Evolutionary conservation across 1,139 yeast species (phyloP), one percentile per base, ranked within the genome.

Genomic region (Blastobotrys apis): DNA sequence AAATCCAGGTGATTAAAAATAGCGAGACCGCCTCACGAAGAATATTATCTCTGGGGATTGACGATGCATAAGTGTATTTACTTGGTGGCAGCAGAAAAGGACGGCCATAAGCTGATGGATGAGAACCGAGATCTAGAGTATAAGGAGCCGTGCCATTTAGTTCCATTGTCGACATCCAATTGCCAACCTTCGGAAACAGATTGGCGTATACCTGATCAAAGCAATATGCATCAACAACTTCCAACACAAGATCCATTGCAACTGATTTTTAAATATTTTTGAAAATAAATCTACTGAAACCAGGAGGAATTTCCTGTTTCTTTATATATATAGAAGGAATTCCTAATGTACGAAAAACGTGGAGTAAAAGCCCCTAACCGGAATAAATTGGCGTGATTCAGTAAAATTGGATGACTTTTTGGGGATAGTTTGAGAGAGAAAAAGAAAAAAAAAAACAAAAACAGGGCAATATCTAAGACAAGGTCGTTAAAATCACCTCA

Each of bases 221-320:
- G 32, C 78, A 58, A 55, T 68, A 83, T 46, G 84, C 74, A 66
- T 90, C 98, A 46, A 72, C 68, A 32, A 79, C 69, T 66, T 90
- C 98, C 48, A 90, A 73, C 31, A 86, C 87, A 61, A 90, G 71
- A 80, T 90, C 98, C 98, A 90, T 90, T 48, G 12, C 45, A n/a
- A n/a, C n/a, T n/a, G n/a, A n/a, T n/a, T 13, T 33, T 15, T 32
- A n/a, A 9, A 13, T 32, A 32, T 32, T 32, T 16, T 32, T 20
- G 13, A 15, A 8, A 13, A 32, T 4, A 12, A 32, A 15, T 5
- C 10, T 32, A n/a, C 12, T 32, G 35, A n/a, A n/a, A n/a, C n/a
- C n/a, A n/a, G n/a, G n/a, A n/a, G n/a, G n/a, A n/a, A n/a, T n/a
- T n/a, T n/a, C n/a, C n/a, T n/a, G n/a, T n/a, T n/a, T n/a, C n/a